These are phyloP conservation scores for Phyllosticta paracitricarpa DNA, from an alignment of 2,329 filamentous ascomycete genomes.

Conservation along the genomic window DNA sequence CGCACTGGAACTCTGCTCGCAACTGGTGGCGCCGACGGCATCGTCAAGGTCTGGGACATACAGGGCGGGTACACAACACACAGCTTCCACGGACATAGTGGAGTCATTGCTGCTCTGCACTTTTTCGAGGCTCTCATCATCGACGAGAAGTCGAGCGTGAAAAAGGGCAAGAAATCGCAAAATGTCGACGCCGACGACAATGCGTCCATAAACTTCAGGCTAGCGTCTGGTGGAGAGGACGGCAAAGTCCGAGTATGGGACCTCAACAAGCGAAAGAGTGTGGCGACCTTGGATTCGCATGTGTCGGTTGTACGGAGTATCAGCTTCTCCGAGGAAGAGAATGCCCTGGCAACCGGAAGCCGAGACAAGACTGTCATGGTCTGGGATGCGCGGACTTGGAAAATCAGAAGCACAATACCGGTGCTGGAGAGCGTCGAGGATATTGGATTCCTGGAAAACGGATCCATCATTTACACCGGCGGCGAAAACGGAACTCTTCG, in stretches of 20 bases:
- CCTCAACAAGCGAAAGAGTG: conserved; percentile 67
- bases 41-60: conserved; percentile 96
- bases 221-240: conserved; percentile 89
- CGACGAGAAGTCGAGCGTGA: conserved; percentile 20
- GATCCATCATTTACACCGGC: conserved; percentile 67
- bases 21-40: conserved; percentile 85
- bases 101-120: conserved; percentile 78
- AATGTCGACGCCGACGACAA: conserved; percentile 32
- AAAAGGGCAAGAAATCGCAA: conserved; percentile 29
- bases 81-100: conserved; percentile 86
- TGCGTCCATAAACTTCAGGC: conserved; percentile 54
- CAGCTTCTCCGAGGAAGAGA: conserved; percentile 66
- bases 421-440: conserved; percentile 79
- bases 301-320: conserved; percentile 87
- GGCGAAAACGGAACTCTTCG: conserved; percentile 75
- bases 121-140: conserved; percentile 68
- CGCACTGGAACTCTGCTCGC: conserved; percentile 80
- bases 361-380: conserved; percentile 90
- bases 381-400: conserved; percentile 85
- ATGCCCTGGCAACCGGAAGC: conserved; percentile 71
- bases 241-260: conserved; percentile 90
- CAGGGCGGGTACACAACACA: conserved; percentile 83
- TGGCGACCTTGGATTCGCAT: conserved; percentile 77
- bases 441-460: conserved; percentile 66
- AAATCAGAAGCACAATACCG: conserved; percentile 67